These are phyloP conservation scores for Bipolaris victoriae DNA, from an alignment of 2,329 filamentous ascomycete species.

Conservation along the genomic window DNA sequence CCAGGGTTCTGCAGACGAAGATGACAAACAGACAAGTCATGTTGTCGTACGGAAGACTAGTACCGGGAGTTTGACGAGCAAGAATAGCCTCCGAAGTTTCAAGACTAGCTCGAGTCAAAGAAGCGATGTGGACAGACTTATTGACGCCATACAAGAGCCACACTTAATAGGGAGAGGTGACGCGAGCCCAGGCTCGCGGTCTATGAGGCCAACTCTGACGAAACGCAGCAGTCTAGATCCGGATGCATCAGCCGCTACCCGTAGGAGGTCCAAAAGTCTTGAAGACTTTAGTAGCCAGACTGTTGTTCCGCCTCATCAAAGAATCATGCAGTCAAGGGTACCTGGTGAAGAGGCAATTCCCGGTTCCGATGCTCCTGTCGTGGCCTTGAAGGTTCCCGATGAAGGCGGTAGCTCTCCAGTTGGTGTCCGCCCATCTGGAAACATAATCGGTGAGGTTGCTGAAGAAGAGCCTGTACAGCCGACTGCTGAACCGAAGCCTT, in stretches of 20 bases:
- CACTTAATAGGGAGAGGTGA: slow-evolving; percentile 40
- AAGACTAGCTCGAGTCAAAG: slow-evolving; percentile 56
- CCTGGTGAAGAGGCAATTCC: slow-evolving; percentile 50
- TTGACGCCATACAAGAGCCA: slow-evolving; percentile 72
- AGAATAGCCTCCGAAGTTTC: slow-evolving; percentile 55
- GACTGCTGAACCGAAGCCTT: slow-evolving; percentile 15
- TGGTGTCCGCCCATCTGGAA: slow-evolving; percentile 21
- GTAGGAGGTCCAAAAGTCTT: slow-evolving; percentile 35
- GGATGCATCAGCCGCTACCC: slow-evolving; percentile 10
- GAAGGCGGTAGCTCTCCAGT: slow-evolving; percentile 33
- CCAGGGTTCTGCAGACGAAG: slow-evolving; percentile 23
- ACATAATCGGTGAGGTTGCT: slow-evolving; percentile 39
- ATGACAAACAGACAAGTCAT: neutral
- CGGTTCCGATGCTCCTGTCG: slow-evolving; percentile 53
- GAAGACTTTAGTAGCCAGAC: slow-evolving; percentile 23
- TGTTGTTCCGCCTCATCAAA: slow-evolving; percentile 35
- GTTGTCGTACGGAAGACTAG: slow-evolving; percentile 33
- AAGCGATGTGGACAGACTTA: slow-evolving; percentile 72
- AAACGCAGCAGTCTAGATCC: slow-evolving; percentile 38
- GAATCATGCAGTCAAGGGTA: slow-evolving; percentile 53
- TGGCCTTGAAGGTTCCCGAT: slow-evolving; percentile 56
- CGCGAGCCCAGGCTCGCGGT: slow-evolving; percentile 29
- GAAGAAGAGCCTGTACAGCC: slow-evolving; percentile 24
- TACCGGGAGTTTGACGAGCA: slow-evolving; percentile 59
- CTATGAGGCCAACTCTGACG: slow-evolving; percentile 30